Base-by-base conservation (phyloP, 2,329 filamentous ascomycete species). In the Stagonosporopsis vannaccii region DNA sequence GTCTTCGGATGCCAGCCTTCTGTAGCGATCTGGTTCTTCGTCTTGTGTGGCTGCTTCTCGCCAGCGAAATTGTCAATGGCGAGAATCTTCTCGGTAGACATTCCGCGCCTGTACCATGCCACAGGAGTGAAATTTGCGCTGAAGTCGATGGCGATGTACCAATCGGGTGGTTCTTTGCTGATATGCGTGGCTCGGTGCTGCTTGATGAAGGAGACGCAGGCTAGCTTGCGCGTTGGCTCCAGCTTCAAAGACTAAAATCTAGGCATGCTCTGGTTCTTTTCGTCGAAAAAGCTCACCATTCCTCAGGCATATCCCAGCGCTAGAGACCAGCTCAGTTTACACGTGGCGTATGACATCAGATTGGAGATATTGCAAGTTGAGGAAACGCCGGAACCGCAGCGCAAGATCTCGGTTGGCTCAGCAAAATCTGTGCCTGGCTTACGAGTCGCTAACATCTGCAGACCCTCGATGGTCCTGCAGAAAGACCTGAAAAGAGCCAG, bases 71-170 rank as follows among this genome's bases (percentile, higher is more conserved):
- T 43, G 11, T 58, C 35, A 19, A 58, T 48, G 1, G 49, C 56
- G 12, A 20, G 19, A 23, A 51, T 49, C 4, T 11, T 15, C 25
- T 50, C 20, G 8, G 12, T 2, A 40, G 28, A 19, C 25, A 39
- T 35, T 35, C 37, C 37, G 7, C 20, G 37, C 19, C 26, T 56
- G 22, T 26, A 17, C 15, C 22, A 61, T 4, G 61, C 55, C 8
- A 65, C 52, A 12, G 53, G 41, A 0, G 58, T 56, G 33, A 32
- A 58, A 1, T 58, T 63, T 2, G 62, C 60, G 5, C 63, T 60
- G 19, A 62, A 59, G 23, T 65, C 63, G 5, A 66, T 50, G 2
- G 61, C 45, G 13, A 66, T 12, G 9, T 28, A 32, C 36, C 41
- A 42, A 1, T 45, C 36, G 11, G 46, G 41, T 33, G 22, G 13